These are phyloP conservation scores for Populus hybrid DNA, from an alignment of 441 rosid species.

Conservation along the genomic window DNA sequence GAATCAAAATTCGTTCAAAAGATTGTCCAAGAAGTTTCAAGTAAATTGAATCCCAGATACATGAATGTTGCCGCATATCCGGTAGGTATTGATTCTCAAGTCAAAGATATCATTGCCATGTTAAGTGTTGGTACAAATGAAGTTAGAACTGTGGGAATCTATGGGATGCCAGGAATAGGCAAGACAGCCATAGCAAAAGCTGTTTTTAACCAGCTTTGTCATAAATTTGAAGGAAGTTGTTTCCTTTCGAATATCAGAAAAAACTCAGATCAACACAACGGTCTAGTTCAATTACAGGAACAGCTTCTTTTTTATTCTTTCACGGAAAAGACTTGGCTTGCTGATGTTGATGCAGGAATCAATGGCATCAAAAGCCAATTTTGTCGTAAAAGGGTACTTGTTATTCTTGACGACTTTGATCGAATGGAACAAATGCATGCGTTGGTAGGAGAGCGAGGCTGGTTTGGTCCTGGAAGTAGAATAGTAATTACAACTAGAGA, in stretches of 20 bases:
- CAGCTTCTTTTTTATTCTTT: constrained; percentile 3
- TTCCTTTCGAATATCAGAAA: constrained; percentile 10
- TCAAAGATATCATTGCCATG: constrained; percentile 24
- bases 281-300: constrained; percentile 5
- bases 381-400: neutral
- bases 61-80: no score
- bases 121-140: constrained; percentile 11
- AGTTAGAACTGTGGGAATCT: constrained; percentile 28
- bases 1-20: constrained; percentile 32
- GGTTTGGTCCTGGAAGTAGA: neutral
- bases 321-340: neutral
- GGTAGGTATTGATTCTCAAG: neutral
- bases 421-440: neutral
- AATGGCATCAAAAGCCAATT: neutral
- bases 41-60: no score
- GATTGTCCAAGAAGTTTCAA: constrained; percentile 11
- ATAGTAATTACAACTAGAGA: no score
- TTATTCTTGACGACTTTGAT: constrained; percentile 11
- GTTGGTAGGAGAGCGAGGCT: neutral
- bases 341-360: constrained; percentile 7
- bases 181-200: constrained; percentile 11
- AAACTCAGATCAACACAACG: neutral
- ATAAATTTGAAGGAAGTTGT: constrained; percentile 13
- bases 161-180: constrained; percentile 24
- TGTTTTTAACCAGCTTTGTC: neutral